phyloP scores from a whole-genome alignment of 768 basidiomycete genomes.

The Serpula lacrymans region DNA sequence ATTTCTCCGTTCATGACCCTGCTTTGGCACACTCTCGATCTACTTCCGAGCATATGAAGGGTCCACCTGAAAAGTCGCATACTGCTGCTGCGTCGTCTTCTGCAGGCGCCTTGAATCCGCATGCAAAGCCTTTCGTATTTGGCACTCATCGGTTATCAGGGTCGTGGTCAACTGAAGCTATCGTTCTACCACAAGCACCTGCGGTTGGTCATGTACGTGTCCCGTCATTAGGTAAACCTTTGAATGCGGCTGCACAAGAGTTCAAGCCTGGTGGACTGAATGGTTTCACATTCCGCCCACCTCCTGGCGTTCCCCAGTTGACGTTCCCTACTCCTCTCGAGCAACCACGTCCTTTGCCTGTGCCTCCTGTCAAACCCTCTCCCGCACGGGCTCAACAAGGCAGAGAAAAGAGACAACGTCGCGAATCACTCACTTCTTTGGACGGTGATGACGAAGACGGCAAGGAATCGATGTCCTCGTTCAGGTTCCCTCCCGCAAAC shows the following conservation, averaged over 20 bases:
- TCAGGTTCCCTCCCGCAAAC: slow-evolving; percentile 64
- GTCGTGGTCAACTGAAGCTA: slow-evolving; percentile 28
- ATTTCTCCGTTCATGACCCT: slow-evolving; percentile 59
- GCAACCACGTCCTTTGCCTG: slow-evolving; percentile 37
- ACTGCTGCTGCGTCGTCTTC: slow-evolving; percentile 12
- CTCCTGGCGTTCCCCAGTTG: slow-evolving; percentile 62
- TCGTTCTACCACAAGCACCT: slow-evolving; percentile 36
- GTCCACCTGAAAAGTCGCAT: slow-evolving; percentile 21
- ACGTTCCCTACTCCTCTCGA: slow-evolving; percentile 26
- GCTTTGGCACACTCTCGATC: slow-evolving; percentile 61
- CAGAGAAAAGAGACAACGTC: slow-evolving; percentile 74
- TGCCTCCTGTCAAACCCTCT: slow-evolving; percentile 26
- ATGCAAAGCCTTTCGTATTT: slow-evolving; percentile 84
- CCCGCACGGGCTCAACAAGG: slow-evolving; percentile 49
- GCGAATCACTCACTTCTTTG: slow-evolving; percentile 39
- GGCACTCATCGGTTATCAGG: slow-evolving; percentile 40
- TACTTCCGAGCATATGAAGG: slow-evolving; percentile 39
- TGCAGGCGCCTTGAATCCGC: slow-evolving; percentile 57
- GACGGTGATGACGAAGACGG: slow-evolving; percentile 47
- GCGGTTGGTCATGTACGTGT: slow-evolving; percentile 31
- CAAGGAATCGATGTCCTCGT: slow-evolving; percentile 63
- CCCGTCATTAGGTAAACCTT: slow-evolving; percentile 58
- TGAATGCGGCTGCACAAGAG: slow-evolving; percentile 76
- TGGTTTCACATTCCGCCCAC: slow-evolving; percentile 82
- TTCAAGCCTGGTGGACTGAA: slow-evolving; percentile 73